Base-by-base conservation (phyloP, 2,329 filamentous ascomycete genomes). In the Neonectria faginata region DNA sequence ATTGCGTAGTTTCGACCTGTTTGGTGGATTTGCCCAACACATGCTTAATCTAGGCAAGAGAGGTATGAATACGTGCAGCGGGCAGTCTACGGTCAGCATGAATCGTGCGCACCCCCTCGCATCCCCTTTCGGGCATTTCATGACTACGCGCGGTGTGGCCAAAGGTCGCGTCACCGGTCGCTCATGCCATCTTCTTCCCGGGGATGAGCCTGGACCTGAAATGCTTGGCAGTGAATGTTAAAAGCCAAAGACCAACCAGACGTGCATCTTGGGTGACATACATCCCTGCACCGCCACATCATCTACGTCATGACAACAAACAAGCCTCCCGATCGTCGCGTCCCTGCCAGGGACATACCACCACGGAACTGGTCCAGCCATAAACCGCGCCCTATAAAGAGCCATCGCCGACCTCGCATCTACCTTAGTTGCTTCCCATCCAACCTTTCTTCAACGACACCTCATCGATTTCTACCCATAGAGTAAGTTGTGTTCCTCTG, bases 361-460 rank as follows among this genome's bases (percentile, higher is more conserved):
- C 42, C 41, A 60, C 61, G 64, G 57, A 63, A 51, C 36, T 53
- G 27, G 51, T 70, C 48, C 48, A 51, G 18, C 27, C n/a, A 31
- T 48, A 36, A 31, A 55, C 16, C 33, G 20, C 22, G 29, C n/a
- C 39, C 31, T 51, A 59, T 64, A 74, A 73, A 73, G 66, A 60
- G 39, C 50, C 67, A 74, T 73, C 65, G 57, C 25, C 60, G 48
- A 45, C 64, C 62, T 65, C 60, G n/a, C 62, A 53, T 61, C 67
- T 52, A 72, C 70, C 57, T 73, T 73, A 60, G 57, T 62, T 62
- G 69, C 57, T 55, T 45, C 14, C 29, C 51, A 60, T 53, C 60
- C 64, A 70, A 71, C 65, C 69, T 72, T 70, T 68, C 69, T 72
- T 67, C 60, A 64, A 72, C 70, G 39, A 66, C 69, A 69, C 25